Evolutionary conservation across 2,329 filamentous ascomycete species (phyloP), one percentile per base, ranked within the genome.

Genomic region (Colletotrichum caudatum): DNA sequence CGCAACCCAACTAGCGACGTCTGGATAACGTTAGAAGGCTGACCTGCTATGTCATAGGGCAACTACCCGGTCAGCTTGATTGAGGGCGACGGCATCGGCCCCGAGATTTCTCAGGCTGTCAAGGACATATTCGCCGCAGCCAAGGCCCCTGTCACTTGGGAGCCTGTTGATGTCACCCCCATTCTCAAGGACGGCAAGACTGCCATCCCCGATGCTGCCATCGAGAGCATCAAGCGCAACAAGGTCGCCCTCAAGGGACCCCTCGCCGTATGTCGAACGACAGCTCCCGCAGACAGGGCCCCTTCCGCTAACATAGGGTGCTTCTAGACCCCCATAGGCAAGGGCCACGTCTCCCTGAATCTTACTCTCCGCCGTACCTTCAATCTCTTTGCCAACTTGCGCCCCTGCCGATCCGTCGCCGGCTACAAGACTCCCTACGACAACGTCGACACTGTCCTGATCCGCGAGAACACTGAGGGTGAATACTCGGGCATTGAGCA

Each of bases 401-500:
- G 97, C 80, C 96, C 97, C 74, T 99, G 97, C 91, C 93, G 94
- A 81, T 98, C 94, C 75, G 94, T 99, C 77, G 93, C 93, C 76
- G 96, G 96, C 80, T 99, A 92, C 92, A 97, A 98, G 91, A 99
- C 96, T 65, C 94, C 95, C 74, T 98, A 98, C 88, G 95, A 98
- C 83, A 90, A 93, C 79, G 96, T 99, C 81, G 93, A 99, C 86
- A 98, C 95, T 50, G 94, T 98, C 80, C 88, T 99, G 81, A 98
- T 99, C 86, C 94, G 96, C 84, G 96, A 99, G 88, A 99, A 99
- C 90, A 98, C 96, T 77, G 96, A 98, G 90, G 96, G 96, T 83
- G 96, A 98, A 89, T 99, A 99, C 91, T 97, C 94, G 53, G 96
- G 96, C 74, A 98, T 99, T 79, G 96, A 99, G 89, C 96, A 99